Base-by-base conservation (phyloP, 306 rosid genomes). In the Macrotyloma uniflorum region DNA sequence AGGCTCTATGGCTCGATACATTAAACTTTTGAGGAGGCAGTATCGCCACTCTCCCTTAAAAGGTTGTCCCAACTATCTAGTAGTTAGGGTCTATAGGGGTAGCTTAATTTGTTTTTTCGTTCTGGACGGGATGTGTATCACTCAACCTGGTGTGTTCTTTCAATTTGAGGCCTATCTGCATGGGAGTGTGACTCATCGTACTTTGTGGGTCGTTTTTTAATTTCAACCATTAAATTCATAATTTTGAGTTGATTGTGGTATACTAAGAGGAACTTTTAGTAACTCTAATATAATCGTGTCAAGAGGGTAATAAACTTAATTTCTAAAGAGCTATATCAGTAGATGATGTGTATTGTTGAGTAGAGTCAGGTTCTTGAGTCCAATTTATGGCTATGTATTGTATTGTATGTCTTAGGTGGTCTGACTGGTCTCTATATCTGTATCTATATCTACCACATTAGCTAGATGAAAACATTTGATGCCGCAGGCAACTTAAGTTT, bases 1-100 rank as follows among this genome's bases (percentile, higher is more conserved):
- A 76, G 75, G 71, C 83, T 71, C 73, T 51, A 71, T 54, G 73
- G 70, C 70, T 72, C 72, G 13, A 66, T 64, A 58, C 68, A 40
- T 20, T 67, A 50, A 66, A 66, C 78, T 61, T 69, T 61, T 75
- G 61, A 61, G 68, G 73, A 75, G 30, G 73, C 81, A 71, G 62
- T 64, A 75, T 65, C 61, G 26, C 74, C 45, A 58, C 77, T 57
- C 50, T 75, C 67, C 74, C 18, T 47, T 59, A 20, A 71, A 49
- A 53, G 79, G 64, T 63, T 57, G 76, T 68, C 83, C 75, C 55
- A 61, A 49, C 55, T 49, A 71, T 70, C 38, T 26, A 32, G 53
- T 35, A 10, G 40, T 70, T 69, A 51, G 69, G 74, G 78, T 61
- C 61, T 78, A 4, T 57, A 33, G 67, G 55, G 67, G 45, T 22